Base-by-base conservation (phyloP, 768 basidiomycete species). In the Rhizopogon vinicolor region DNA sequence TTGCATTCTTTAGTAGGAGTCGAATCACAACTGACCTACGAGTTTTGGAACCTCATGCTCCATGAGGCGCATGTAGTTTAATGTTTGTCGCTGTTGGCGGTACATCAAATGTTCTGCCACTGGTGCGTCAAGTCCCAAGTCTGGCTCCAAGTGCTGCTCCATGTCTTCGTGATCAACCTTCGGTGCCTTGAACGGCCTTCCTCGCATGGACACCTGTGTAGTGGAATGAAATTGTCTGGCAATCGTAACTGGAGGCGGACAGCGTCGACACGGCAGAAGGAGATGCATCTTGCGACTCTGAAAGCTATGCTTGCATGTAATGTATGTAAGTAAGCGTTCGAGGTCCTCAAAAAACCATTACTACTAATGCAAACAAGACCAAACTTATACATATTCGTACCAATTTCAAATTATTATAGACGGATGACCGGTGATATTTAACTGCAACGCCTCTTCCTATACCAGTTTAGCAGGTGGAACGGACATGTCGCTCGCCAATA, bases 11-110 rank as follows among this genome's bases (percentile, higher is more conserved):
- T 6, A 12, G 16, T 37, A 19, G 8, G 19, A 35, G 33, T 22
- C 13, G 25, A 49, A 25, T 52, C 48, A 37, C n/a, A 4, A 68
- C 77, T 66, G 55, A 93, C 94, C 87, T 62, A 91, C 85, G 50
- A 96, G 82, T 67, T 89, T 85, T 19, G 89, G 88, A 80, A 92
- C 84, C 72, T 96, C 93, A 60, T 89, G 84, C 67, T 93, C 92
- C 56, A 95, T 91, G 58, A 94, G 78, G 51, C 93, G 81, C 66
- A 95, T 73, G 67, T 93, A 90, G 61, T 90, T 80, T 42, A 93
- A 71, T 44, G 82, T 74, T 65, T 89, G 79, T 33, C 91, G 80
- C 60, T 93, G 85, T 64, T 91, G 82, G 54, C 83, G 79, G 48
- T 94, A 70, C 62, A 86, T 79, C 41, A 87, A 65, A 73, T 95